phyloP scores from a whole-genome alignment of 441 rosid species.

The Euphorbia neoarborescens region DNA sequence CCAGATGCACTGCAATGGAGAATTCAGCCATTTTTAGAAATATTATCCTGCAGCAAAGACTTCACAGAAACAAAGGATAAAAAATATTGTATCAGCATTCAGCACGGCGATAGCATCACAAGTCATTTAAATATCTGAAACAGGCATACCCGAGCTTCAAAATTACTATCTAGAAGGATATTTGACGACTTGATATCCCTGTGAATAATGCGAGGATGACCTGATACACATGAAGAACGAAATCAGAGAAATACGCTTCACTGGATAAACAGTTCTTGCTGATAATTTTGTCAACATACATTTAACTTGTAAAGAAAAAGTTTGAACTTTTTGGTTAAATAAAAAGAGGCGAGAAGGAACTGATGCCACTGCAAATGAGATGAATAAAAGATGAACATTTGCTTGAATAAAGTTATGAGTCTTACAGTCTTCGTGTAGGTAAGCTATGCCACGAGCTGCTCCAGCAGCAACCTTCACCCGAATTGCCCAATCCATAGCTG shows the following conservation, averaged over 20 bases:
- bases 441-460: slow-evolving; percentile 92
- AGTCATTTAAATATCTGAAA: slow-evolving; percentile 11
- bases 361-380: background rate
- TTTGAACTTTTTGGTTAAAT: background rate
- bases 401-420: slow-evolving; percentile 16
- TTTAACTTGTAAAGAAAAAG: slow-evolving; percentile 3
- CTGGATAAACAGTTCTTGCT: background rate
- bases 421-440: slow-evolving; percentile 94
- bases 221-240: slow-evolving; percentile 28
- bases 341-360: background rate
- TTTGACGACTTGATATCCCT: slow-evolving; percentile 96
- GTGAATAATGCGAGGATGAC: slow-evolving; percentile 91
- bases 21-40: slow-evolving; percentile 5
- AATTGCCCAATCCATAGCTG: slow-evolving; percentile 69
- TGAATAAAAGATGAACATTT: background rate
- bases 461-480: slow-evolving; percentile 87
- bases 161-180: slow-evolving; percentile 74
- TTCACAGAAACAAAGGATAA: background rate
- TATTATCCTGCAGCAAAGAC: slow-evolving; percentile 9
- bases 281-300: slow-evolving; percentile 2
- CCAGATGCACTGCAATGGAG: slow-evolving; percentile 3
- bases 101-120: slow-evolving; percentile 11
- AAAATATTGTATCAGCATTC: slow-evolving; percentile 17
- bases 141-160: slow-evolving; percentile 68
- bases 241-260: slow-evolving; percentile 10